Conservation (phyloP, 2,329 filamentous ascomycete genomes). For the Myriosclerotinia curreyana region DNA sequence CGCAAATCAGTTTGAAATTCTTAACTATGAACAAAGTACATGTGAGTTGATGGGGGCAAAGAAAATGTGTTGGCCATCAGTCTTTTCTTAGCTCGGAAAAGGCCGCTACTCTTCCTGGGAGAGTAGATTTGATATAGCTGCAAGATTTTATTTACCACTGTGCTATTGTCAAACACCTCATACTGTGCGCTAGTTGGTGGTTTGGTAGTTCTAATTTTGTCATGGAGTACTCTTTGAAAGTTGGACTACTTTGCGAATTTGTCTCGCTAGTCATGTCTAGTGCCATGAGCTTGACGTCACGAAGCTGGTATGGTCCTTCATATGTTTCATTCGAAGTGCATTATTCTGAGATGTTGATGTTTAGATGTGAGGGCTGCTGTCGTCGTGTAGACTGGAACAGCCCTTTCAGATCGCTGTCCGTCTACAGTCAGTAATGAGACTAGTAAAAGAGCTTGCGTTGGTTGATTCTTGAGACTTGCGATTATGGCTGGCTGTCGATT, state of each 20-base stretch:
- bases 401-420: neutral
- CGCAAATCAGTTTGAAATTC: neutral
- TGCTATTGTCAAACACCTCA: neutral
- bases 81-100: neutral
- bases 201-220: neutral
- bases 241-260: neutral
- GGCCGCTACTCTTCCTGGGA: neutral
- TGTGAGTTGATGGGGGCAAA: neutral
- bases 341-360: no score
- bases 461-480: no score
- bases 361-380: neutral
- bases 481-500: neutral
- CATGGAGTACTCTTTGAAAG: neutral
- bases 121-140: neutral
- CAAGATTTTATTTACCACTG: neutral
- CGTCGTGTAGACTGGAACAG: neutral
- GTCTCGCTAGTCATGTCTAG: neutral
- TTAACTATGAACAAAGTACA: neutral
- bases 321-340: neutral
- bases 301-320: no score
- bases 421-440: no score
- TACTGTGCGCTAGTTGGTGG: neutral
- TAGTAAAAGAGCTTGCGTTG: neutral
- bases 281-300: neutral
- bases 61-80: no score